A percentile compares a stretch with the other conserved stretches of the same genome.
Conservation (phyloP, 345 rosid species). For the Brassica cretica region DNA sequence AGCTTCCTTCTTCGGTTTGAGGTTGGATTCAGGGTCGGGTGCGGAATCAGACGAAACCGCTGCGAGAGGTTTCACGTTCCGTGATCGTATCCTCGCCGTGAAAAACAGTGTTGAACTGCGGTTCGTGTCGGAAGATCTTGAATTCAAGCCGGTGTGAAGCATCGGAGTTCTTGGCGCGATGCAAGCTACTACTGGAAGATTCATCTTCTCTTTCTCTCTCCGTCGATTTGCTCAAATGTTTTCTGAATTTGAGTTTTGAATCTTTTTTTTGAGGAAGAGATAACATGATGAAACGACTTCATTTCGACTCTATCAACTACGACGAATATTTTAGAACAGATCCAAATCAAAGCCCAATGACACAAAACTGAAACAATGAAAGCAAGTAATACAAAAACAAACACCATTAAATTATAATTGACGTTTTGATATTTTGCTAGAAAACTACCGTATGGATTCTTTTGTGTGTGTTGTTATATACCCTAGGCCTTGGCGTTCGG, state of each 20-base stretch:
- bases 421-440: no score
- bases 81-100: background rate
- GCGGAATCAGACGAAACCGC: constrained; percentile 48
- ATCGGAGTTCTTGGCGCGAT: constrained; percentile 33
- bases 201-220: constrained; percentile 7
- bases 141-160: background rate
- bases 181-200: constrained; percentile 16
- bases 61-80: constrained; percentile 24
- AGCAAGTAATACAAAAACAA: background rate
- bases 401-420: no score
- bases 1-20: constrained; percentile 31
- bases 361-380: background rate
- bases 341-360: background rate
- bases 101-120: background rate
- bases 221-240: background rate
- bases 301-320: background rate
- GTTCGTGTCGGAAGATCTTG: background rate
- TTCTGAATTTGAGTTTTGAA: background rate
- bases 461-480: no score
- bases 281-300: background rate
- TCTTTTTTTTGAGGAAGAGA: background rate
- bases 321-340: background rate
- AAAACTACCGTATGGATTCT: no score
- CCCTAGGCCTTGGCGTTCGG: no score
- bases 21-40: constrained; percentile 45